phyloP scores from a whole-genome alignment of 2,329 filamentous ascomycete genomes.

The Tolypocladium nubicola region DNA sequence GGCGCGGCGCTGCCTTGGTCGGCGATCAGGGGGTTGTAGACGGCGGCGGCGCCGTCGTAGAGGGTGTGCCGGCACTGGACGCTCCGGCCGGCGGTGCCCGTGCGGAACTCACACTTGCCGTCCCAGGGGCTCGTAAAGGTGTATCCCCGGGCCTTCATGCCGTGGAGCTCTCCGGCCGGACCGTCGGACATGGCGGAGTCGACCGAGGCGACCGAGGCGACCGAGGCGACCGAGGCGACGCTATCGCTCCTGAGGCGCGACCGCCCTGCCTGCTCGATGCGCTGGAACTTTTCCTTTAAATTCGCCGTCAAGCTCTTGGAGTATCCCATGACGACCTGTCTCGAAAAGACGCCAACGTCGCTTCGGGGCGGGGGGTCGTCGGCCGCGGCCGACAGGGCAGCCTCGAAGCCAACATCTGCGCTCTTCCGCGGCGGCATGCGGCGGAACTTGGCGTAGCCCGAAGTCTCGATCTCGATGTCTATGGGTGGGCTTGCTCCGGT shows the following conservation, averaged over 20 bases:
- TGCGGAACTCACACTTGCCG: constrained; percentile 75
- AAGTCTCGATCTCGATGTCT: constrained; percentile 40
- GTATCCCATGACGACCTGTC: constrained; percentile 49
- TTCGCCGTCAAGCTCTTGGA: constrained; percentile 37
- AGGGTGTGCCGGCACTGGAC: constrained; percentile 67
- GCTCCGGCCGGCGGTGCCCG: constrained; percentile 63
- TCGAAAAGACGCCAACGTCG: constrained; percentile 30
- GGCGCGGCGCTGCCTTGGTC: constrained; percentile 18
- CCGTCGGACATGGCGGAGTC: constrained; percentile 9
- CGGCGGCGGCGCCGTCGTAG: constrained; percentile 24
- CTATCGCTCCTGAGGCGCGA: constrained; percentile 17
- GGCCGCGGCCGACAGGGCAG: constrained; percentile 6
- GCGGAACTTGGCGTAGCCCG: constrained; percentile 48
- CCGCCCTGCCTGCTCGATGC: constrained; percentile 16
- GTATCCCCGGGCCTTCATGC: constrained; percentile 52
- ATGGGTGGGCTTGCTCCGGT: constrained; percentile 28
- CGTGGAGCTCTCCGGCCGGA: background rate
- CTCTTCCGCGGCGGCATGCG: constrained; percentile 31
- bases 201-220: constrained; percentile 20
- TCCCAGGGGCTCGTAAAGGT: constrained; percentile 81
- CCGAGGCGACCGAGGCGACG: constrained; percentile 19
- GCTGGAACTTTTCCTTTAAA: constrained; percentile 33
- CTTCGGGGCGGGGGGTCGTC: constrained; percentile 4
- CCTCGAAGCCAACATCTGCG: constrained; percentile 16
- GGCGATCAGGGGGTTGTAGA: constrained; percentile 34